Evolutionary conservation across 768 basidiomycete species (phyloP).

Genomic region (Mycena vitilis): DNA sequence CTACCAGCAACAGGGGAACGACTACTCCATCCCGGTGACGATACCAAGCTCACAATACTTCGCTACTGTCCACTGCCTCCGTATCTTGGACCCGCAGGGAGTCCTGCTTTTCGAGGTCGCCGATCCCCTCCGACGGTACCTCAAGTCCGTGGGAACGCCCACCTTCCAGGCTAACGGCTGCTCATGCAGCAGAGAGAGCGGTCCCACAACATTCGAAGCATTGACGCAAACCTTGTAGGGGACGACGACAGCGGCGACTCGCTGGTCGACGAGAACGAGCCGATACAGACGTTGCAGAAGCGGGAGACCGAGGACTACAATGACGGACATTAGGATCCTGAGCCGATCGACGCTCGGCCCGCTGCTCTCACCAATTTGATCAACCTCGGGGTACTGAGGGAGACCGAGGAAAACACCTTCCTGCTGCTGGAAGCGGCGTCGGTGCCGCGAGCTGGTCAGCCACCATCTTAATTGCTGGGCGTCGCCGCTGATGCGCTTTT

Average conservation of each 20-base stretch:
- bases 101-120: slow-evolving; percentile 95
- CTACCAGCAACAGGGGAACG: slow-evolving; percentile 81
- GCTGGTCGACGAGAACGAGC: slow-evolving; percentile 86
- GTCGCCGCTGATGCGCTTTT: too few species aligned
- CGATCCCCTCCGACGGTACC: slow-evolving; percentile 89
- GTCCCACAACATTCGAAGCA: slow-evolving; percentile 93
- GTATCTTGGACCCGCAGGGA: slow-evolving; percentile 91
- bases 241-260: slow-evolving; percentile 85
- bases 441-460: slow-evolving; percentile 41
- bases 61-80: slow-evolving; percentile 89
- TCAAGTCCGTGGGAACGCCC: slow-evolving; percentile 62
- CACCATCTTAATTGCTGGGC: too few species aligned
- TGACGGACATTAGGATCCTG: slow-evolving; percentile 95
- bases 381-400: slow-evolving; percentile 83
- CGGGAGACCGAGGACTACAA: slow-evolving; percentile 86
- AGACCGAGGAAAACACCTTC: slow-evolving; percentile 70
- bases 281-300: slow-evolving; percentile 79
- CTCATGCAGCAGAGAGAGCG: slow-evolving; percentile 62
- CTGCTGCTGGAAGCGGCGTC: slow-evolving; percentile 68
- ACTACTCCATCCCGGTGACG: slow-evolving; percentile 94
- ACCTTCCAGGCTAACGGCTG: too few species aligned
- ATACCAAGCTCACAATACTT: slow-evolving; percentile 94
- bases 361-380: slow-evolving; percentile 88
- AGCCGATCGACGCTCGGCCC: slow-evolving; percentile 96
- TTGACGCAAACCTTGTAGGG: slow-evolving; percentile 91